Evolutionary conservation across 108 stramenopile genomes (phyloP).

Genomic region (Asterionellopsis glacialis): DNA sequence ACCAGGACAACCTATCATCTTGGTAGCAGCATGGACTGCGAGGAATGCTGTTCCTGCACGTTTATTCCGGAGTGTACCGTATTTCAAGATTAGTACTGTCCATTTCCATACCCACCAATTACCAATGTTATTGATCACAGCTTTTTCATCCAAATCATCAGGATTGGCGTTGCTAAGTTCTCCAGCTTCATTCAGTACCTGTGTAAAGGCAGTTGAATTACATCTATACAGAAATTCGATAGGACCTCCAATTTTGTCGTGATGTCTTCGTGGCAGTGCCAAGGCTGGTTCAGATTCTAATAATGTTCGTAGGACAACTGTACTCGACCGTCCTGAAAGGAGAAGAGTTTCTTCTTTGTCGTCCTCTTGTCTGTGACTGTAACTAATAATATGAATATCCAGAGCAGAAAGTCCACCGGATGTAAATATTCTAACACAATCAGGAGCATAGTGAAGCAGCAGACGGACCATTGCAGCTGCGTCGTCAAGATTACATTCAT

Average conservation of each 20-base stretch:
- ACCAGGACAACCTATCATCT: constrained; percentile 23
- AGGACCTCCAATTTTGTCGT: constrained; percentile 22
- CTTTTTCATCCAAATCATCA: constrained; percentile 1
- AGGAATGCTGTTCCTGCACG: constrained; percentile 16
- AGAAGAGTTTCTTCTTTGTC: constrained; percentile 3
- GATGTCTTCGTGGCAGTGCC: constrained; percentile 21
- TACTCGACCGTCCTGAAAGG: constrained; percentile 11
- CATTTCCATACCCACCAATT: constrained; percentile 48
- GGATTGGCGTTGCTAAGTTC: constrained; percentile 4
- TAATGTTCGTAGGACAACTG: constrained; percentile 23
- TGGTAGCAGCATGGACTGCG: constrained; percentile 27
- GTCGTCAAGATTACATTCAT: constrained; percentile 23
- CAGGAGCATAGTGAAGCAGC: constrained; percentile 21
- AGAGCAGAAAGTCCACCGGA: constrained; percentile 24
- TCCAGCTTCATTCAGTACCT: constrained; percentile 15
- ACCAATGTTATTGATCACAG: constrained; percentile 7
- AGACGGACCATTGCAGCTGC: constrained; percentile 25
- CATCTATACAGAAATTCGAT: constrained; percentile 36
- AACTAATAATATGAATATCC: constrained; percentile 38
- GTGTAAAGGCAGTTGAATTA: constrained; percentile 23
- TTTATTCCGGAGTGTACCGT: constrained; percentile 18
- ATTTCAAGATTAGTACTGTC: constrained; percentile 28
- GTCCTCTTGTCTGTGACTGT: constrained; percentile 26
- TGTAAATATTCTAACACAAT: constrained; percentile 24
- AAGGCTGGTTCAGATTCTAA: constrained; percentile 18